Conservation (phyloP, 192 early-diverging fungal genomes). For the Kickxella alabastrina region DNA sequence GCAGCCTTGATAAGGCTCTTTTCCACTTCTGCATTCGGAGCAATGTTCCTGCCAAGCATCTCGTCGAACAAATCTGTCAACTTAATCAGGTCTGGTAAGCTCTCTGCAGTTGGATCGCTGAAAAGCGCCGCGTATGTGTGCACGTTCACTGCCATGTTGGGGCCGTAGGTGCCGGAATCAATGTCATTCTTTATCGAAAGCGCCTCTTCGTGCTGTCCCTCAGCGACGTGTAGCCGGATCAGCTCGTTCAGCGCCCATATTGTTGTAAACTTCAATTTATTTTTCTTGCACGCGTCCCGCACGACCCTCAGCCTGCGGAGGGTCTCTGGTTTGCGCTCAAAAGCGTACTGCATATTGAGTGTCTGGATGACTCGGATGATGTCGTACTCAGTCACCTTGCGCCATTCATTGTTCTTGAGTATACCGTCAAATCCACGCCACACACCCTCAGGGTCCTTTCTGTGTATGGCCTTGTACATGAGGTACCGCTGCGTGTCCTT, state of each 20-base stretch:
- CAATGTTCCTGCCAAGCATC: slow-evolving; percentile 24
- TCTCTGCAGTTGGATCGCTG: slow-evolving; percentile 16
- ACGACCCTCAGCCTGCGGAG: slow-evolving; percentile 15
- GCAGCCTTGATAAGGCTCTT: slow-evolving; percentile 32
- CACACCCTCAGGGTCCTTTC: slow-evolving; percentile 16
- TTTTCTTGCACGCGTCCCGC: slow-evolving; percentile 7
- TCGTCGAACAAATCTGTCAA: slow-evolving; percentile 36
- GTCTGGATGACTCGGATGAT: slow-evolving; percentile 24
- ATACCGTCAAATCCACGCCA: slow-evolving; percentile 34
- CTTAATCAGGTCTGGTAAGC: slow-evolving; percentile 13
- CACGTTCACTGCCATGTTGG: slow-evolving; percentile 8
- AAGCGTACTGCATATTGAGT: slow-evolving; percentile 37
- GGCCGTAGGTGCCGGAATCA: slow-evolving; percentile 19
- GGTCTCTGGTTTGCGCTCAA: slow-evolving; percentile 12
- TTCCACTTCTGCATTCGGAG: slow-evolving; percentile 18
- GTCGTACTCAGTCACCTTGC: slow-evolving; percentile 27
- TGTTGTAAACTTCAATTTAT: slow-evolving; percentile 3
- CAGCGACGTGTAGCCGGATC: slow-evolving; percentile 27
- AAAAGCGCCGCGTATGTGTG: slow-evolving; percentile 41
- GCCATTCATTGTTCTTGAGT: slow-evolving; percentile 19
- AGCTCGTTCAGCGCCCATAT: slow-evolving; percentile 33
- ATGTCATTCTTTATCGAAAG: slow-evolving; percentile 29
- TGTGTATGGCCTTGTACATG: slow-evolving; percentile 21
- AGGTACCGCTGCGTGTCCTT: slow-evolving; percentile 15
- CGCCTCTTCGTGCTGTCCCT: slow-evolving; percentile 14